Evolutionary conservation across 2,329 filamentous ascomycete species (phyloP), one percentile per base, ranked within the genome.

Genomic region (Fusarium musae): DNA sequence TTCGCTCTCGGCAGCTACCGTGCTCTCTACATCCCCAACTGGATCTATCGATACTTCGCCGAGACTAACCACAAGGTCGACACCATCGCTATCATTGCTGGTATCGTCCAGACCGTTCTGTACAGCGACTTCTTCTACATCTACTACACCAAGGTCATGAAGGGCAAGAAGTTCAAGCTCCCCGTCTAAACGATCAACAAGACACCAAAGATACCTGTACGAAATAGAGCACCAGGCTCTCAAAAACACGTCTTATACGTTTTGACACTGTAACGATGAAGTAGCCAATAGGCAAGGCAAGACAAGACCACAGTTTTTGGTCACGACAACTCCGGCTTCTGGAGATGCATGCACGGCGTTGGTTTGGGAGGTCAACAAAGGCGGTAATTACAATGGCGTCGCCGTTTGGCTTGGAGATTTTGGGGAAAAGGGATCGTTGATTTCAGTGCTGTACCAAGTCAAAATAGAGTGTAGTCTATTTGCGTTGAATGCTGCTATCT

Each of bases 71-170:
- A 94, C 82, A 93, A 88, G 82, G 82, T 92, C 77, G 95, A 98
- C 81, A 93, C 92, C 73, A 97, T 98, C 76, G 93, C 95, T 26
- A 92, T 98, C 58, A 80, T 96, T 71, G 96, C 97, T 7, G 96
- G 96, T 17, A 88, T 98, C 63, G 85, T 98, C 73, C 96, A 99
- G 87, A 99, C 96, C 1, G 85, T 99, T 54, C 87, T 99, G 66
- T 99, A 99, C 86, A 97, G 94, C 73, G 96, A 99, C 85, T 99
- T 99, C 87, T 99, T 99, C 89, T 99, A 95, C 88, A 96, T 99
- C 79, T 99, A 99, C 87, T 99, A 98, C 85, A 97, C 93, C 68
- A 98, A 98, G 91, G 92, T 96, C 53, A 86, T 95, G 84, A 94
- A 95, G 86, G 93, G 93, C 77, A 93, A 94, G 87, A 95, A 94